Conservation (phyloP, 352 stramenopile genomes). For the Globisporangium heterothallicum region DNA sequence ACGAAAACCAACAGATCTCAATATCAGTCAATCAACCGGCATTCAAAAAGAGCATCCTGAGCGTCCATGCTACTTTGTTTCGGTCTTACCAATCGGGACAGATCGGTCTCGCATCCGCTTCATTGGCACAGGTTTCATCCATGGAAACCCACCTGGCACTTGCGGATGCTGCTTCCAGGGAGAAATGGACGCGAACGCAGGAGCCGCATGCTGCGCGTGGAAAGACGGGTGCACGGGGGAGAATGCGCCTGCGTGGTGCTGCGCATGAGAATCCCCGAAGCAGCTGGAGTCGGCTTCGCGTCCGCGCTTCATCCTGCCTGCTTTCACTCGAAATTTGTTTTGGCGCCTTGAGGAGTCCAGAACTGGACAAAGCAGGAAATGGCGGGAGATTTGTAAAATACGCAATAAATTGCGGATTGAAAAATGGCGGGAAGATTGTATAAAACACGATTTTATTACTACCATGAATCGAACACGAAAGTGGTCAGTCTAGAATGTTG, state of each 20-base stretch:
- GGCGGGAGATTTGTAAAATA: background rate
- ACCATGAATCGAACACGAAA: background rate
- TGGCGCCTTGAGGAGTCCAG: background rate
- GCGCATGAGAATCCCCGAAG: conserved; percentile 13
- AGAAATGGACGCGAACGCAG: conserved; percentile 30
- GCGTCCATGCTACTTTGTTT: too few species aligned
- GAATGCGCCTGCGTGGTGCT: conserved; percentile 7
- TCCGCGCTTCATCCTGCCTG: conserved; percentile 15
- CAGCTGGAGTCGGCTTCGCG: conserved; percentile 9
- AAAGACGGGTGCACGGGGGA: conserved; percentile 9
- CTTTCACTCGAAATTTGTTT: background rate
- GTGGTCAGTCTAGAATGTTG: conserved; percentile 6
- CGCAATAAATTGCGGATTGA: too few species aligned
- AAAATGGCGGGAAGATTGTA: too few species aligned
- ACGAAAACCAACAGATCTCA: conserved; percentile 3
- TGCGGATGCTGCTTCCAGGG: conserved; percentile 42
- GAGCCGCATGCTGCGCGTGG: conserved; percentile 10
- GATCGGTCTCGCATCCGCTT: conserved; percentile 70
- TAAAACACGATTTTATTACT: background rate
- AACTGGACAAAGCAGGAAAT: background rate
- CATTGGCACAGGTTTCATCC: conserved; percentile 15
- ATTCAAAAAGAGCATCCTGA: background rate
- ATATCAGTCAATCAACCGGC: background rate
- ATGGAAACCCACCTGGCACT: background rate
- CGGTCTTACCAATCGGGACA: conserved; percentile 63